Evolutionary conservation across 164 flowering plant genomes (phyloP), one percentile per base, ranked within the genome.

Genomic region (Chimonanthus praecox): DNA sequence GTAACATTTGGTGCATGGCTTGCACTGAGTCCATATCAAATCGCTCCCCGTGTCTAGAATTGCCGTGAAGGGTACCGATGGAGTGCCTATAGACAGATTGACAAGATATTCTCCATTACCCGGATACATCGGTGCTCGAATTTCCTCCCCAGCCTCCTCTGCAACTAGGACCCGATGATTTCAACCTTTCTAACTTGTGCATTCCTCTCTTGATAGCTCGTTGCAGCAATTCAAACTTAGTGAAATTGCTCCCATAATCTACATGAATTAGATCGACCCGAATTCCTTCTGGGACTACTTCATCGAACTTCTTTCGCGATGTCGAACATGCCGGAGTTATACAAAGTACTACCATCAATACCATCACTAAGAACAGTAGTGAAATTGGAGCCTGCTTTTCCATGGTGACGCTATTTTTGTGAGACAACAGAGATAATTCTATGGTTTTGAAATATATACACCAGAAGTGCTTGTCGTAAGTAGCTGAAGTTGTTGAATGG

Each of bases 11-110:
- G 68, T 54, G 66, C 96, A 92, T 16, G 98, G 97, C 81, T 85
- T 77, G 83, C 97, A 94, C 46, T 94, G 95, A 0, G 97, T 91
- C 99, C 97, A 94, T 7, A 91, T 84, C 61, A 94, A 73, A 72
- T 94, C 99, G 70, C 99, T 94, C 0, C 99, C 99, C 0, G 97
- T 91, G 78, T 94, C 99, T 78, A 94, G 49, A 15, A 92, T 87
- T 0, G 95, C 95, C 0, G 80, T 68, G 77, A 74, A 89, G 5
- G 81, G 64, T 49, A 62, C 73, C 1, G 94, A 80, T 3, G 99
- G 99, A 0, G 91, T 87, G 5, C 99, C 99, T 7, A 92, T 90
- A 0, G 88, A 71, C 5, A 94, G 54, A 21, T 82, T 72, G 89
- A 92, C 85, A 15, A 91, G 78, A 51, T 80, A 92, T 79, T 92